Base-by-base conservation (phyloP, 306 rosid species). In the Trifolium dubium region DNA sequence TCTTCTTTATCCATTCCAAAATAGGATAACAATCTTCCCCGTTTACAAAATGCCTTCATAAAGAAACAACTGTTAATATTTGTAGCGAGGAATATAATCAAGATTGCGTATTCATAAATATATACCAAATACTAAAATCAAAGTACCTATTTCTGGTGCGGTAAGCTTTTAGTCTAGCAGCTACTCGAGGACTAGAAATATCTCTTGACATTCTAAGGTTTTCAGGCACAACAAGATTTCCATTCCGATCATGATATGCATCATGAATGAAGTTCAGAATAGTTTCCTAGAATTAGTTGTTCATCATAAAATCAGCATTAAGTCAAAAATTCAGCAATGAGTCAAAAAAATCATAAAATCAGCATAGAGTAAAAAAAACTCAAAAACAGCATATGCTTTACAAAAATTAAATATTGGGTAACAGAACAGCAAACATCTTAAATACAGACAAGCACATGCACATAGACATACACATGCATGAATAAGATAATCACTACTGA, bases 1-100 rank as follows among this genome's bases (percentile, higher is more conserved):
- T 89, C 81, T 74, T 79, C 62, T 71, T 71, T 83, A 89, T 87
- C 97, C 97, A 91, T 61, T 91, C 88, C 74, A 91, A 83, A 84
- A 94, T 80, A 65, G 56, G 82, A 19, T 72, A 82, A 75, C 92
- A 94, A 89, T 89, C 98, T 77, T 89, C 89, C 31, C 87, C 80
- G 18, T 64, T 83, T 51, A 89, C 78, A 39, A 91, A 91, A 88
- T 83, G 86, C 90, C 95, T 94, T 74, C 80, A 74, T 9, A 79
- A 30, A 6, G 58, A 74, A 81, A 77, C 41, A 77, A 43, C 17
- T 39, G 29, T 61, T 74, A 23, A 69, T 54, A 32, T 9, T 58
- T 8, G 65, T 69, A 67, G 17, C 60, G 67, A 56, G 50, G 17
- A 79, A 59, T 7, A 43, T 63, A 37, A 67, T 46, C 51, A 28